Evolutionary conservation across 805 yeast genomes (phyloP).

Genomic region (Suhomyces canberraensis): DNA sequence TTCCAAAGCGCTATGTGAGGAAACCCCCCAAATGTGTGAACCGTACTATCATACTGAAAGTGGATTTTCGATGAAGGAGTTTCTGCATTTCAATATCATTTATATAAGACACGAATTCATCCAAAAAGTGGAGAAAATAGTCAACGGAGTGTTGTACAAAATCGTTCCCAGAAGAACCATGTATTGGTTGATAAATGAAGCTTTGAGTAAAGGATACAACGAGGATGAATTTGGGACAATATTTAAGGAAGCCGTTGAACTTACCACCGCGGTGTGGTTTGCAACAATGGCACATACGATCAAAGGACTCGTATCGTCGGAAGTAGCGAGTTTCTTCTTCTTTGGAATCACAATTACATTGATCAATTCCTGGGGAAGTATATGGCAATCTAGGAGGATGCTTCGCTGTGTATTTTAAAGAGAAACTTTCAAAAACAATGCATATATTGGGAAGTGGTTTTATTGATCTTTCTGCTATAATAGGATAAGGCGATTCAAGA

Average conservation of each 20-base stretch:
- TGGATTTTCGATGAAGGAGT: slow-evolving; percentile 2
- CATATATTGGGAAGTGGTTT: no score
- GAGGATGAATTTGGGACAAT: slow-evolving; percentile 7
- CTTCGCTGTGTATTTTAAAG: no score
- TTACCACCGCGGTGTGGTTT: slow-evolving; percentile 15
- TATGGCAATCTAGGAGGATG: no score
- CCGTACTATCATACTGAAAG: slow-evolving; percentile 1
- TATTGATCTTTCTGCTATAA: no score
- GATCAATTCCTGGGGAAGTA: slow-evolving; percentile 9
- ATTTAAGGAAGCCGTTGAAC: slow-evolving; percentile 13
- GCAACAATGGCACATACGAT: slow-evolving; percentile 15
- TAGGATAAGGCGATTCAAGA: no score
- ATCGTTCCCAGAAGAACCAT: no score
- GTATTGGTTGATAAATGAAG: no score
- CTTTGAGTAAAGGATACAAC: not conserved
- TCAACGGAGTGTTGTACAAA: not conserved
- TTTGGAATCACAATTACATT: slow-evolving; percentile 13
- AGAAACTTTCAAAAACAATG: no score
- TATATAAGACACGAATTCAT: slow-evolving; percentile 13
- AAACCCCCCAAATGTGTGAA: slow-evolving; percentile 7
- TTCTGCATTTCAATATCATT: slow-evolving; percentile 14
- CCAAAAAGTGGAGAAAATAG: slow-evolving; percentile 3
- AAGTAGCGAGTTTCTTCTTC: slow-evolving; percentile 17
- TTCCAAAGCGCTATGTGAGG: slow-evolving; percentile 14
- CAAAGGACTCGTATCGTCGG: slow-evolving; percentile 14